These are phyloP conservation scores for Bryoerythrophyllum caledonicum DNA, from an alignment of 225 moss, liverwort and hornwort species.

Conservation along the genomic window DNA sequence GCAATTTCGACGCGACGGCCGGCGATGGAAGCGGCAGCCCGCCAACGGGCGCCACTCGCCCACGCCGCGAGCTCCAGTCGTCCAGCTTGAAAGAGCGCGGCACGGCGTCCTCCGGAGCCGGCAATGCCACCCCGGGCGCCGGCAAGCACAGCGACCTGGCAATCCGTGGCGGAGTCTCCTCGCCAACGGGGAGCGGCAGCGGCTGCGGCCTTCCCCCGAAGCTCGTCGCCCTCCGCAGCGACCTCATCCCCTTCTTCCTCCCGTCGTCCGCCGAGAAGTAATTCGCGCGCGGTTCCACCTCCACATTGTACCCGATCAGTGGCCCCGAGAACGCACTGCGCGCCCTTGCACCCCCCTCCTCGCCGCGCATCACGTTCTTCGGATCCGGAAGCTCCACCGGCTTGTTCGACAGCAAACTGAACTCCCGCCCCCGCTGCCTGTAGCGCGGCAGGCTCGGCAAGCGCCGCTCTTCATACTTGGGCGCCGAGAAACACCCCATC, in stretches of 20 bases:
- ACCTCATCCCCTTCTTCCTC: constrained; percentile 11
- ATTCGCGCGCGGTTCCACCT: constrained; percentile 22
- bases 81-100: no score
- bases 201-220: constrained; percentile 56
- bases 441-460: constrained; percentile 21
- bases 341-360: background rate
- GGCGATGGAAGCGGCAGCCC: constrained; percentile 50
- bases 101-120: constrained; percentile 23
- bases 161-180: background rate
- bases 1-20: constrained; percentile 43
- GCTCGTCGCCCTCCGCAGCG: constrained; percentile 36
- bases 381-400: constrained; percentile 52
- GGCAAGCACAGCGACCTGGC: no score
- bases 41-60: constrained; percentile 31
- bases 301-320: constrained; percentile 28
- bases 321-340: constrained; percentile 48
- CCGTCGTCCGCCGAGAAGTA: constrained; percentile 40
- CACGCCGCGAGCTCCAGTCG: constrained; percentile 26
- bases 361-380: background rate
- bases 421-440: background rate
- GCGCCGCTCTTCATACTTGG: constrained; percentile 29
- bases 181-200: constrained; percentile 40
- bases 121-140: constrained; percentile 14
- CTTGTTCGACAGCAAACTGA: constrained; percentile 35
- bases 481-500: constrained; percentile 48